phyloP scores from a whole-genome alignment of 1,284 basidiomycete species.

The Coriolopsis trogii region DNA sequence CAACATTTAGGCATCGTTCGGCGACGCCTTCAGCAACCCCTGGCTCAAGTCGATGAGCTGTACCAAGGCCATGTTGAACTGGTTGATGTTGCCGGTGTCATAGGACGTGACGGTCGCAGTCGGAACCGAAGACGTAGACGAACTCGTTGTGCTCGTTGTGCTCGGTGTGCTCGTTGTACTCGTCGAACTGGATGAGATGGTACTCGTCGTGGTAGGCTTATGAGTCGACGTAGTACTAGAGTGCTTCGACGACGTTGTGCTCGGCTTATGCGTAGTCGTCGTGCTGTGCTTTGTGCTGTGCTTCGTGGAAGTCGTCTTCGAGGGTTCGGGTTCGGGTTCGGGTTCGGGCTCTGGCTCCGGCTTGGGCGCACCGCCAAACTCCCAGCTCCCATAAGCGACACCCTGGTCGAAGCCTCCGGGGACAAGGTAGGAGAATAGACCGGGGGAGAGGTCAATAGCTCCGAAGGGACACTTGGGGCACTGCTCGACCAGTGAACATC shows the following conservation, averaged over 20 bases:
- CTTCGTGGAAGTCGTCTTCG: slow-evolving; percentile 6
- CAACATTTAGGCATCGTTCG: not conserved
- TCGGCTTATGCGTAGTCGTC: slow-evolving; percentile 17
- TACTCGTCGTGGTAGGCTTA: not conserved
- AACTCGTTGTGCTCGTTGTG: slow-evolving; percentile 5
- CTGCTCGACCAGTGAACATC: slow-evolving; percentile 33
- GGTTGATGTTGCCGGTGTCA: slow-evolving; percentile 24
- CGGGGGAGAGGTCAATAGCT: slow-evolving; percentile 78
- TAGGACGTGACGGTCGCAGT: slow-evolving; percentile 11
- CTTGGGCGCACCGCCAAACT: too few relatives aligned
- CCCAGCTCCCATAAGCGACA: slow-evolving; percentile 24
- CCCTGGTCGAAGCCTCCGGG: slow-evolving; percentile 35
- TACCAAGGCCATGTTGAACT: slow-evolving; percentile 27
- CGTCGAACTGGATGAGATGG: not conserved
- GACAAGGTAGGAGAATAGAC: slow-evolving; percentile 69
- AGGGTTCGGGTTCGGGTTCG: slow-evolving; percentile 3
- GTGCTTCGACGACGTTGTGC: slow-evolving; percentile 11
- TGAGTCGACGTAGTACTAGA: slow-evolving; percentile 8
- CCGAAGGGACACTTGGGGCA: slow-evolving; percentile 73
- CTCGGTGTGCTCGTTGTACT: slow-evolving; percentile 1
- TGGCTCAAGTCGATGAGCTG: slow-evolving; percentile 18
- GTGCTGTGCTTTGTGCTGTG: slow-evolving; percentile 11
- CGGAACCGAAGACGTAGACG: slow-evolving; percentile 7
- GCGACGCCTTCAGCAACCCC: not conserved
- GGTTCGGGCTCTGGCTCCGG: slow-evolving; percentile 11